These are phyloP conservation scores for Penicillium janthinellum DNA, from an alignment of 2,329 filamentous ascomycete species.

Conservation along the genomic window DNA sequence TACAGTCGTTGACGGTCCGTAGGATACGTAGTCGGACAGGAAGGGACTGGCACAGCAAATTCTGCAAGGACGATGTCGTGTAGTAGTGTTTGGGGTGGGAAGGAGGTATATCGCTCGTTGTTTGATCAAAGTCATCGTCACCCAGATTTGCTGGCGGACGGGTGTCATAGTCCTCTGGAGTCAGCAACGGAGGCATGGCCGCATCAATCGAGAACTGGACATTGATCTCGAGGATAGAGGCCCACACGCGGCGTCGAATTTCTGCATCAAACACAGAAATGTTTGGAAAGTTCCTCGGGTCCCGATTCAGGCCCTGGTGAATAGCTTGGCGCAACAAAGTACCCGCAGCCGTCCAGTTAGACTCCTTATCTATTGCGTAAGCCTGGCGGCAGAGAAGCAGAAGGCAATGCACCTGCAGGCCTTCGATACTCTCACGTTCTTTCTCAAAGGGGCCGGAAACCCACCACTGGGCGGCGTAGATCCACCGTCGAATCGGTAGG, in stretches of 20 bases:
- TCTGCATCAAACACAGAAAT: constrained; percentile 28
- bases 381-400: constrained; percentile 37
- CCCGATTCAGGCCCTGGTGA: constrained; percentile 37
- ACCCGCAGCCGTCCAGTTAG: constrained; percentile 38
- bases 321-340: constrained; percentile 34
- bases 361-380: constrained; percentile 35
- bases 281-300: constrained; percentile 27
- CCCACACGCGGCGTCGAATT: constrained; percentile 33
- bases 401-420: constrained; percentile 40
- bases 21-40: constrained; percentile 14
- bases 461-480: constrained; percentile 41
- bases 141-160: constrained; percentile 20
- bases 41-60: constrained; percentile 16
- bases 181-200: constrained; percentile 21
- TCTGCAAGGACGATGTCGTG: constrained; percentile 22
- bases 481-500: constrained; percentile 27
- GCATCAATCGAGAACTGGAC: constrained; percentile 29
- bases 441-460: constrained; percentile 38
- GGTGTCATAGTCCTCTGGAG: constrained; percentile 20
- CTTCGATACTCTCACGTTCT: constrained; percentile 29
- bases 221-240: constrained; percentile 32
- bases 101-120: constrained; percentile 5
- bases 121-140: constrained; percentile 21
- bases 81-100: constrained; percentile 5
- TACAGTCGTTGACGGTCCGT: constrained; percentile 18